Evolutionary conservation across 345 rosid species (phyloP), one percentile per base, ranked within the genome.

Genomic region (Brassica incana): DNA sequence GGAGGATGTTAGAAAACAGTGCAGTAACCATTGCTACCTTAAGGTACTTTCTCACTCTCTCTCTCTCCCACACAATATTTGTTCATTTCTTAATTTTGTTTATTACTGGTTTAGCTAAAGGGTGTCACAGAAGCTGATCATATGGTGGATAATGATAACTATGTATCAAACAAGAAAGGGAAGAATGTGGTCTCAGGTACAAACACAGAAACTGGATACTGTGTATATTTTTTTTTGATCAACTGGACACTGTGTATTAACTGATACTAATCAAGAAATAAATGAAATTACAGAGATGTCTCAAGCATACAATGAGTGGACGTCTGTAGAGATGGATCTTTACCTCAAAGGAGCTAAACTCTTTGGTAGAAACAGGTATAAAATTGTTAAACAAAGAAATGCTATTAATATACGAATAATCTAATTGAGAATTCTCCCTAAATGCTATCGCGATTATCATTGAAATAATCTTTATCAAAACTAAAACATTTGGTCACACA

Each of bases 311-410:
- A 56, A 85, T 45, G 87, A 81, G 60, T 95, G 99, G 99, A 88
- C 83, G 70, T 87, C 91, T 65, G 80, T 85, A 52, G 97, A 92
- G 83, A 92, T 85, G 81, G 94, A 92, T 78, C 80, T 95, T 62
- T 92, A 90, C 79, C 71, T 78, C 69, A 83, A 95, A 75, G 99
- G 97, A 83, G 86, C 92, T 77, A 87, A 92, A 86, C 87, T 91
- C 52, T 92, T 91, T 83, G 99, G 99, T 16, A 90, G 85, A 91
- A 92, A 92, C 88, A 95, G 99, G 97, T 77, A 69, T 38, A 0
- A 27, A 2, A 58, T 8, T 2, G 5, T 60, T 9, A 4, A 18
- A 16, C 23, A 54, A 16, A 54, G 6, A n/a, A 6, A 15, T 52
- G 8, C 8, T 52, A 52, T 52, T 15, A 15, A 6, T 52, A 52